Conservation (phyloP, 2,329 filamentous ascomycete species). For the Periglandula ipomoeae region DNA sequence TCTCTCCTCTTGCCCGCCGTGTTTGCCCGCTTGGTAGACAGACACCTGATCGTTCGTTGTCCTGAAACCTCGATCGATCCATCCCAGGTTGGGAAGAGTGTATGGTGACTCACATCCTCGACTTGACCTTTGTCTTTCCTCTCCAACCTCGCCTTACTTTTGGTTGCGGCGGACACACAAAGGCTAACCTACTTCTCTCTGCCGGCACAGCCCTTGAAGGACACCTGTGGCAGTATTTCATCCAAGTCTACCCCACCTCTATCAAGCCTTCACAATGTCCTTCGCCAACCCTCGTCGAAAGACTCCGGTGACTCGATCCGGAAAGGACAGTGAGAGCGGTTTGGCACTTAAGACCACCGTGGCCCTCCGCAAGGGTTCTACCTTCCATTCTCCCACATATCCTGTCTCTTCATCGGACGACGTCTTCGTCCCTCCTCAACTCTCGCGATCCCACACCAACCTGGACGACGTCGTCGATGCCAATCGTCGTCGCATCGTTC, state of each 20-base stretch:
- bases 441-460: slow-evolving; percentile 59
- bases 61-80: slow-evolving; percentile 1
- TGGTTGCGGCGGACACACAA: not conserved
- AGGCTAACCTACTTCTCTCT: not conserved
- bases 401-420: slow-evolving; percentile 31
- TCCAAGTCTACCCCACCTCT: not conserved
- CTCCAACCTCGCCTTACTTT: slow-evolving; percentile 2
- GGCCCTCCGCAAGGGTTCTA: slow-evolving; percentile 61
- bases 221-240: slow-evolving; percentile 1
- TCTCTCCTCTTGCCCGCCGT: not conserved
- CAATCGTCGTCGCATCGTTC: slow-evolving; percentile 57
- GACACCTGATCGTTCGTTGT: not conserved
- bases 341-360: slow-evolving; percentile 27
- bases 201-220: not conserved
- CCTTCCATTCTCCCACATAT: slow-evolving; percentile 48
- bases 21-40: not conserved
- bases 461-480: slow-evolving; percentile 65
- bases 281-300: slow-evolving; percentile 38
- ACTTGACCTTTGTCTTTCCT: not conserved
- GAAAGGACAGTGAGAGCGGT: slow-evolving; percentile 20
- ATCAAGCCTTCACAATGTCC: slow-evolving; percentile 30
- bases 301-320: slow-evolving; percentile 32
- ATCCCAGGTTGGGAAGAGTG: not conserved
- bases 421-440: slow-evolving; percentile 39
- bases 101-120: slow-evolving; percentile 3